A percentile compares a stretch with the other conserved stretches of the same genome.
Evolutionary conservation across 305 asterid species (phyloP).

Genomic region (Fraxinus baroniana): DNA sequence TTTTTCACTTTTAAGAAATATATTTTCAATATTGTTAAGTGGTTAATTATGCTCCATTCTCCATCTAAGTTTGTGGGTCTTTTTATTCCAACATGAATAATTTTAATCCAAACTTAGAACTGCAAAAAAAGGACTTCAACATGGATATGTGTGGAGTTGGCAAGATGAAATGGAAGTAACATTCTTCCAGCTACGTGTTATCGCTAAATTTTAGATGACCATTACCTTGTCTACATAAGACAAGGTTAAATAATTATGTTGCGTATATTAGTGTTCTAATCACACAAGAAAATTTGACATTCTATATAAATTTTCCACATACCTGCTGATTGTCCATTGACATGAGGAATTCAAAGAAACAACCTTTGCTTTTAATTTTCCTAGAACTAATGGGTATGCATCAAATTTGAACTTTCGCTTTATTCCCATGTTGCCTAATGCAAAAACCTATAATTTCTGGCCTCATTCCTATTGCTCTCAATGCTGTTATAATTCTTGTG

Average conservation of each 20-base stretch:
- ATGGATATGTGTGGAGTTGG: background rate
- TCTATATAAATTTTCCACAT: background rate
- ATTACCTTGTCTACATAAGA: background rate
- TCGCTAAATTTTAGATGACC: background rate
- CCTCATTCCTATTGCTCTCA: background rate
- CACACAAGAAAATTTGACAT: background rate
- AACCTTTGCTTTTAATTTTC: background rate
- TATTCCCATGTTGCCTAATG: background rate
- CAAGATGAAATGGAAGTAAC: background rate
- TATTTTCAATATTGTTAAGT: background rate
- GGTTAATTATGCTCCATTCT: background rate
- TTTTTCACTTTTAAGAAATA: background rate
- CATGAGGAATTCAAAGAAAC: background rate
- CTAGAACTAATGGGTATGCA: background rate
- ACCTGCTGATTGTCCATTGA: background rate
- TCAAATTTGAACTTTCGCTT: background rate
- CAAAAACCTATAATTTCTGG: conserved; percentile 28
- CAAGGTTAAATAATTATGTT: background rate
- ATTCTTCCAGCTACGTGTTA: background rate
- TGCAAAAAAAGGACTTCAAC: background rate
- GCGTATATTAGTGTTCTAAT: background rate
- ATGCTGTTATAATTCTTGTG: conserved; percentile 53
- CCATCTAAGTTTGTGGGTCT: background rate
- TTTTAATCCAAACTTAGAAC: background rate
- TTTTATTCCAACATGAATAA: background rate